A percentile compares a stretch with the other conserved stretches of the same genome.
phyloP scores from a whole-genome alignment of 331 rosid species.

The Spiraea crenata region DNA sequence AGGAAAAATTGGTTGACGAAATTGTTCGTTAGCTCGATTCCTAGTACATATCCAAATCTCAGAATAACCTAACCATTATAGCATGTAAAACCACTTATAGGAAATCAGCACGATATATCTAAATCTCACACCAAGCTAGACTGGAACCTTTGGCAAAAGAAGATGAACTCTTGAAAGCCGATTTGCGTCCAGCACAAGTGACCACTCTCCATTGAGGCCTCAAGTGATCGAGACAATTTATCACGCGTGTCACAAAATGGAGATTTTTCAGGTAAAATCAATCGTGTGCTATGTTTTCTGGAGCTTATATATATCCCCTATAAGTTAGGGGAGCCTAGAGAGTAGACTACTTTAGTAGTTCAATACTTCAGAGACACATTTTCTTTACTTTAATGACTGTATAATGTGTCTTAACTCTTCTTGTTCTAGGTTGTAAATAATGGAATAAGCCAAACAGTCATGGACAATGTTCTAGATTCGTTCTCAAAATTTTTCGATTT shows the following conservation, averaged over 20 bases:
- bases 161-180: not conserved
- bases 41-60: too few relatives aligned
- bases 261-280: not conserved
- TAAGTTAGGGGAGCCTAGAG: too few relatives aligned
- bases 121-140: not conserved
- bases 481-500: constrained; percentile 3
- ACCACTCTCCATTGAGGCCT: not conserved
- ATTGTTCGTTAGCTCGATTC: too few relatives aligned
- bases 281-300: not conserved
- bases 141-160: not conserved
- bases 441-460: not conserved
- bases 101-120: too few relatives aligned
- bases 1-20: too few relatives aligned
- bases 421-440: constrained; percentile 12
- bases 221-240: not conserved
- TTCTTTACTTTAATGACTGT: too few relatives aligned
- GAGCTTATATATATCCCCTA: not conserved
- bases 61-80: too few relatives aligned
- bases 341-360: too few relatives aligned
- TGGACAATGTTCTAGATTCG: constrained; percentile 5
- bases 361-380: too few relatives aligned
- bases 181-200: not conserved
- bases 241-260: constrained; percentile 1
- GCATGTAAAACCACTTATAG: too few relatives aligned
- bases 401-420: too few relatives aligned